Conservation (phyloP, 371 early-diverging fungal species). For the Mucor circinelloides region DNA sequence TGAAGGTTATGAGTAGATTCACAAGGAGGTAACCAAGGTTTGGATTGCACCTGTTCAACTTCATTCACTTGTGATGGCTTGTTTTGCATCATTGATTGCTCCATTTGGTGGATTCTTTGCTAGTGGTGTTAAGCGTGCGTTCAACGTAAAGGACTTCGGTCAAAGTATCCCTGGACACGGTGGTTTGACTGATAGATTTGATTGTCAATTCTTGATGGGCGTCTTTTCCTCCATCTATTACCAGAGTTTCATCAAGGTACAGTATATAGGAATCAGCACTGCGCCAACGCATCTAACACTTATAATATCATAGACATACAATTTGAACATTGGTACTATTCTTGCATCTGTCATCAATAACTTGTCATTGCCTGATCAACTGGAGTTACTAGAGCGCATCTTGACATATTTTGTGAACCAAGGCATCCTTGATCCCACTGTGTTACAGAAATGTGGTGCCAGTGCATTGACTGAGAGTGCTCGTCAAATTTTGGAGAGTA, state of each 20-base stretch:
- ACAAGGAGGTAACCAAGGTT: slow-evolving; percentile 29
- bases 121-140: slow-evolving; percentile 97
- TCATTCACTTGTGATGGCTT: slow-evolving; percentile 88
- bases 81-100: slow-evolving; percentile 96
- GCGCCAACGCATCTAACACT: neutral
- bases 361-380: slow-evolving; percentile 50
- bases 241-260: slow-evolving; percentile 82
- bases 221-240: slow-evolving; percentile 94
- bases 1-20: slow-evolving; percentile 14
- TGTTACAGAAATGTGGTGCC: slow-evolving; percentile 41
- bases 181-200: slow-evolving; percentile 98
- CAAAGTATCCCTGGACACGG: slow-evolving; percentile 98
- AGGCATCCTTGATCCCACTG: slow-evolving; percentile 50
- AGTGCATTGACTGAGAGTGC: slow-evolving; percentile 32
- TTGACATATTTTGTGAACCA: slow-evolving; percentile 60
- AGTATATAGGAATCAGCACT: neutral
- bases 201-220: slow-evolving; percentile 98
- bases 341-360: slow-evolving; percentile 50
- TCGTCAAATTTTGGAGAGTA: slow-evolving; percentile 19
- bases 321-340: slow-evolving; percentile 52
- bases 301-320: slow-evolving; percentile 23
- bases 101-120: slow-evolving; percentile 99
- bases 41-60: slow-evolving; percentile 83
- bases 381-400: slow-evolving; percentile 55
- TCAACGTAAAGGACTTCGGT: slow-evolving; percentile 98